Percentiles rank a stretch among this genome's conserved stretches.
phyloP scores from a whole-genome alignment of 2,329 filamentous ascomycete species.

The Aspergillus ochraceoroseus region DNA sequence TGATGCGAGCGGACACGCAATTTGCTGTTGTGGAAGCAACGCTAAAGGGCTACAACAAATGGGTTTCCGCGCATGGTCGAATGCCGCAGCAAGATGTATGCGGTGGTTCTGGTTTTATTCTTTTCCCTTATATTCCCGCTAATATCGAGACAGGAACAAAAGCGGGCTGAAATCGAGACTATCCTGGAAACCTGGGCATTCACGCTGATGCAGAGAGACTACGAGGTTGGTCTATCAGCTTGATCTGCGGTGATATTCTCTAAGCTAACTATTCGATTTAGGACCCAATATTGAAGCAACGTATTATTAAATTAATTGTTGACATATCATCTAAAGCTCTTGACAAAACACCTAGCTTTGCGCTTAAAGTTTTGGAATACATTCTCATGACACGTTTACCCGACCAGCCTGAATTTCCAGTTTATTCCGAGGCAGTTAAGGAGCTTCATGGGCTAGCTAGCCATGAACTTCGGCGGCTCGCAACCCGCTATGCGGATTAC shows the following conservation, averaged over 20 bases:
- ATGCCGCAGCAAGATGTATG: conserved; percentile 49
- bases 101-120: conserved; percentile 4
- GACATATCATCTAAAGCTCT: conserved; percentile 78
- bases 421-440: conserved; percentile 83
- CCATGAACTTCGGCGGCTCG: conserved; percentile 80
- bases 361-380: conserved; percentile 84
- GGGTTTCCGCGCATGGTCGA: conserved; percentile 55
- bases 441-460: conserved; percentile 81
- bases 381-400: conserved; percentile 78
- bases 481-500: conserved; percentile 85
- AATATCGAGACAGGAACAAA: conserved; percentile 32
- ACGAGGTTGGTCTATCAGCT: conserved; percentile 30
- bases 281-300: conserved; percentile 78
- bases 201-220: conserved; percentile 39
- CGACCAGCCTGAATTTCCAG: conserved; percentile 63
- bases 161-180: conserved; percentile 37
- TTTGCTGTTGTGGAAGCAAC: conserved; percentile 85
- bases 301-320: conserved; percentile 74
- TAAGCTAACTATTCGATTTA: conserved; percentile 25
- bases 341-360: conserved; percentile 71
- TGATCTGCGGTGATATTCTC: background rate
- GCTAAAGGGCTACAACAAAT: conserved; percentile 82
- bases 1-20: conserved; percentile 75
- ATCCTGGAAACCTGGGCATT: conserved; percentile 41
- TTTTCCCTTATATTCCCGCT: background rate